A percentile compares a stretch with the other conserved stretches of the same genome.
phyloP scores from a whole-genome alignment of 2,329 filamentous ascomycete species.

The Verticillium longisporum region DNA sequence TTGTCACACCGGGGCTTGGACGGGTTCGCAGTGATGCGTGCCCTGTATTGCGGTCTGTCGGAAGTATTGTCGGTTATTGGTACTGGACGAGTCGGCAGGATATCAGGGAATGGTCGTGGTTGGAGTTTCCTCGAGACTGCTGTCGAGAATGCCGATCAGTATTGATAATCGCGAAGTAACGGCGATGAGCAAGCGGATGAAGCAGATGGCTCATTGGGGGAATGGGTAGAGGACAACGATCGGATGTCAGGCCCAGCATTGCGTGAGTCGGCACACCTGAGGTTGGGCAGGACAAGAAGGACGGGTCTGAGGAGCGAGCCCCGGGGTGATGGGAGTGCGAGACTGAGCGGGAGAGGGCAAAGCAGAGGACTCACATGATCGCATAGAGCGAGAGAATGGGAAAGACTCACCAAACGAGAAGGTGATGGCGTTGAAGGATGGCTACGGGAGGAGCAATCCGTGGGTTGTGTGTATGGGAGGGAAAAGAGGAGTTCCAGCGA shows the following conservation, averaged over 20 bases:
- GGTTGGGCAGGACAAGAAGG: not conserved
- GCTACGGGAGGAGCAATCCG: conserved; percentile 25
- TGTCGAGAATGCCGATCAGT: not conserved
- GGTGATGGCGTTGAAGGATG: conserved; percentile 22
- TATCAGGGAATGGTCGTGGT: not conserved
- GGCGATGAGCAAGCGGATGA: not conserved
- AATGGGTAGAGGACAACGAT: not conserved
- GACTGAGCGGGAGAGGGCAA: not conserved
- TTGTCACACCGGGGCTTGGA: not conserved
- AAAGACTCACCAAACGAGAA: conserved; percentile 29
- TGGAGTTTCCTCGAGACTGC: not conserved
- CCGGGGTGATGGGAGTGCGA: not conserved
- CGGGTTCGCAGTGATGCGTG: not conserved
- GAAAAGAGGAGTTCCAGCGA: conserved; percentile 34
- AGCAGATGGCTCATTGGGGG: not conserved
- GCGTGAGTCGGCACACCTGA: not conserved
- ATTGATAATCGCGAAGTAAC: not conserved
- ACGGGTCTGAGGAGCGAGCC: not conserved
- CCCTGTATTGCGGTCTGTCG: not conserved
- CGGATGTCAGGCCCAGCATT: not conserved
- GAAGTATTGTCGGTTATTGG: not conserved
- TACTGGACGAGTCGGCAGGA: not conserved
- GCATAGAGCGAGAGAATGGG: conserved; percentile 25
- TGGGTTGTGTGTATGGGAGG: conserved; percentile 31
- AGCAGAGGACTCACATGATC: conserved; percentile 17